A percentile compares a stretch with the other conserved stretches of the same genome.
phyloP scores from a whole-genome alignment of 352 stramenopile species.

The Phytophthora litchii region DNA sequence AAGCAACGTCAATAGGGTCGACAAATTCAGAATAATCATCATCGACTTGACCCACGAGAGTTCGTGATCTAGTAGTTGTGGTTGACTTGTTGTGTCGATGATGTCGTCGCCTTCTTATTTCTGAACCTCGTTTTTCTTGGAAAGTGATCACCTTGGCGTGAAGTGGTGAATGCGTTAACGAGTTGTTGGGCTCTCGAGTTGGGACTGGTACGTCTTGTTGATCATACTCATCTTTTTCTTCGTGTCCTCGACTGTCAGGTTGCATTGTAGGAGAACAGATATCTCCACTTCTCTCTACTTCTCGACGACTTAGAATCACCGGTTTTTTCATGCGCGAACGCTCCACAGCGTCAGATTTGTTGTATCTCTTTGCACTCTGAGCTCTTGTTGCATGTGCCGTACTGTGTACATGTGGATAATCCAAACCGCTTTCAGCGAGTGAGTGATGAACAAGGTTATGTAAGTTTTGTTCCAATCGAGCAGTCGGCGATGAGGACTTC shows the following conservation, averaged over 20 bases:
- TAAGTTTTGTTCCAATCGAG: constrained; percentile 55
- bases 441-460: constrained; percentile 61
- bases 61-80: background rate
- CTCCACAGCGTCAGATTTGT: background rate
- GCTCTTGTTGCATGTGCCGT: constrained; percentile 6
- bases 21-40: constrained; percentile 22
- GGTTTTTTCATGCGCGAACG: constrained; percentile 16
- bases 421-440: constrained; percentile 59
- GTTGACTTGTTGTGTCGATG: constrained; percentile 11
- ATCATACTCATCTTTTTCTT: constrained; percentile 8
- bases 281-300: constrained; percentile 16
- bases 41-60: constrained; percentile 1
- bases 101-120: constrained; percentile 8
- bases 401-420: constrained; percentile 61
- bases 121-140: constrained; percentile 1
- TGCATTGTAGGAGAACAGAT: background rate
- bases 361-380: background rate
- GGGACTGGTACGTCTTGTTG: background rate
- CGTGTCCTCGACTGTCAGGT: constrained; percentile 2
- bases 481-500: constrained; percentile 11
- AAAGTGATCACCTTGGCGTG: background rate
- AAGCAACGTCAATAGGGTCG: constrained; percentile 38
- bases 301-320: constrained; percentile 27
- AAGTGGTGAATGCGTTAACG: constrained; percentile 14
- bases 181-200: background rate